phyloP scores from a whole-genome alignment of 306 rosid species.

The Abrus pulchellus region DNA sequence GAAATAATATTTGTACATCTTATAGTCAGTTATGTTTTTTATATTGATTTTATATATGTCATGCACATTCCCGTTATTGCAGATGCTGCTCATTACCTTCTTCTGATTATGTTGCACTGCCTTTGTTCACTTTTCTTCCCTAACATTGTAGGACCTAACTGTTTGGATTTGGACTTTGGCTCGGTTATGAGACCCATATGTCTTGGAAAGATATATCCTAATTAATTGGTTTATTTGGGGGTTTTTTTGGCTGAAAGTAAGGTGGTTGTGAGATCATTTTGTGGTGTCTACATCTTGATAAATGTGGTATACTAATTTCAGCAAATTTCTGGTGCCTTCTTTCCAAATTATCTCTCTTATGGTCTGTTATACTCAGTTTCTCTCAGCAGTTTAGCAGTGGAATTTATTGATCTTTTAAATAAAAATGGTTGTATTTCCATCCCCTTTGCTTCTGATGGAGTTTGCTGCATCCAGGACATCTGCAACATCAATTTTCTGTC shows the following conservation, averaged over 20 bases:
- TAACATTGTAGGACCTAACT: background rate
- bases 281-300: slow-evolving; percentile 33
- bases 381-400: slow-evolving; percentile 15
- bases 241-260: slow-evolving; percentile 19
- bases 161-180: background rate
- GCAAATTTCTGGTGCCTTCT: slow-evolving; percentile 5
- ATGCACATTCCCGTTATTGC: slow-evolving; percentile 22
- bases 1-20: slow-evolving; percentile 18
- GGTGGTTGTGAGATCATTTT: slow-evolving; percentile 11
- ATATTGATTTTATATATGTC: slow-evolving; percentile 2
- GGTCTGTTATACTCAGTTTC: slow-evolving; percentile 1
- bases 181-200: slow-evolving; percentile 4
- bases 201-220: slow-evolving; percentile 8
- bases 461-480: slow-evolving; percentile 22
- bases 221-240: slow-evolving; percentile 3
- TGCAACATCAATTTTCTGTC: slow-evolving; percentile 5
- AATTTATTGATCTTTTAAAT: slow-evolving; percentile 18
- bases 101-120: slow-evolving; percentile 22
- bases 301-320: background rate
- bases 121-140: slow-evolving; percentile 5
- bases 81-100: slow-evolving; percentile 36
- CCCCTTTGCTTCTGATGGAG: slow-evolving; percentile 3
- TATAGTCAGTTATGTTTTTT: slow-evolving; percentile 1
- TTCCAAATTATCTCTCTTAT: background rate
- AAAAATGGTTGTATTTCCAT: slow-evolving; percentile 32